phyloP scores from a whole-genome alignment of 2,329 filamentous ascomycete genomes.

The Fusarium gaditjirri region DNA sequence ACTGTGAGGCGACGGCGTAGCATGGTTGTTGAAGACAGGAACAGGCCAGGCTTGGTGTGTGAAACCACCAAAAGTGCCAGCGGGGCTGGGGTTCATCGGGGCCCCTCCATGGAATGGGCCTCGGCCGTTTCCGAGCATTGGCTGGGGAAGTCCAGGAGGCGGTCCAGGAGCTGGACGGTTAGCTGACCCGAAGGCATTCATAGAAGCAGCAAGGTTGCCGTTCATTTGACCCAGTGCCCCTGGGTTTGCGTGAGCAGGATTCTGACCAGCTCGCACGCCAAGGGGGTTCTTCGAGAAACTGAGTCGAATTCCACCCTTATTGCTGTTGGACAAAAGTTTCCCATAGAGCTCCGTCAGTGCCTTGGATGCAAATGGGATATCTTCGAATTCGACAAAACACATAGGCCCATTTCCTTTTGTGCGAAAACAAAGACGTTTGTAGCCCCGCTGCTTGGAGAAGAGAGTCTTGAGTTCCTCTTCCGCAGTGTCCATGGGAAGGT shows the following conservation, averaged over 20 bases:
- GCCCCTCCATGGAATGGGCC: constrained; percentile 38
- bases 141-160: constrained; percentile 81
- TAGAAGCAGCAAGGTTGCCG: constrained; percentile 62
- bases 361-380: constrained; percentile 90
- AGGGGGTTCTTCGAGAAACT: constrained; percentile 98
- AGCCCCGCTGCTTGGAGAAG: constrained; percentile 93
- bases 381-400: constrained; percentile 99
- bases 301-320: constrained; percentile 92
- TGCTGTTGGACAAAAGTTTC: constrained; percentile 85
- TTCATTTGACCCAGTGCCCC: constrained; percentile 65
- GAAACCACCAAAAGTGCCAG: constrained; percentile 30
- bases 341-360: constrained; percentile 91
- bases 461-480: constrained; percentile 95
- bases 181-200: constrained; percentile 72
- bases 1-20: constrained; percentile 22
- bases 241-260: constrained; percentile 54
- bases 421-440: constrained; percentile 93
- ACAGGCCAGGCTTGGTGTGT: constrained; percentile 42
- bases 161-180: constrained; percentile 87
- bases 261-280: constrained; percentile 85
- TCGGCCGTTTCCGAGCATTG: constrained; percentile 66
- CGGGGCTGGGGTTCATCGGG: constrained; percentile 32
- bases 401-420: constrained; percentile 96
- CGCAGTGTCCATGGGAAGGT: constrained; percentile 89
- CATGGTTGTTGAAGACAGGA: constrained; percentile 31